phyloP scores from a whole-genome alignment of 352 stramenopile species.

The Pythium dissimile region DNA sequence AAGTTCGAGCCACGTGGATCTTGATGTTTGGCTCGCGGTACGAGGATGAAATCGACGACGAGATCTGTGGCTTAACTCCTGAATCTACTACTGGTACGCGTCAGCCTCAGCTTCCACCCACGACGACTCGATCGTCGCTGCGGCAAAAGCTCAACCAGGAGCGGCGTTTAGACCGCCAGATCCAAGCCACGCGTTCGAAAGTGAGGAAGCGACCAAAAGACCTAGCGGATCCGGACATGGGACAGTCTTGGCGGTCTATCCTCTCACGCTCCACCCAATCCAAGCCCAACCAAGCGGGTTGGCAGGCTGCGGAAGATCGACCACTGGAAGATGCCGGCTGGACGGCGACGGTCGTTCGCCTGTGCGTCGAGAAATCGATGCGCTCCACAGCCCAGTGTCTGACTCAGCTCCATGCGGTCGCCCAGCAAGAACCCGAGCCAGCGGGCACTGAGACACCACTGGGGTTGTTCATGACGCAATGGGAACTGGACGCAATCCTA shows the following conservation, averaged over 20 bases:
- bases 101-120: neutral
- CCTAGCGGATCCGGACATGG: neutral
- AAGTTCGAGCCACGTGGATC: conserved; percentile 40
- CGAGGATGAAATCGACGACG: conserved; percentile 29
- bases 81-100: no score
- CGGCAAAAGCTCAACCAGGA: conserved; percentile 37
- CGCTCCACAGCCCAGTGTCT: conserved; percentile 37
- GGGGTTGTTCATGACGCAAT: conserved; percentile 53
- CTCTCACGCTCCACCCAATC: neutral
- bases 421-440: conserved; percentile 14
- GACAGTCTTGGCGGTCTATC: neutral
- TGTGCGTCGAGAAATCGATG: conserved; percentile 54
- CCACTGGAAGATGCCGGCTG: conserved; percentile 40
- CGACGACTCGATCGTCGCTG: conserved; percentile 8
- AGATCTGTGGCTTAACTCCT: neutral
- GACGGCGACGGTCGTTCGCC: conserved; percentile 45
- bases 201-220: neutral
- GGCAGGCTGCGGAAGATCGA: conserved; percentile 4
- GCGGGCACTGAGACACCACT: conserved; percentile 1
- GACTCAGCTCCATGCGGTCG: conserved; percentile 34
- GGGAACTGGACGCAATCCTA: conserved; percentile 48
- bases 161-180: conserved; percentile 41
- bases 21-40: conserved; percentile 59
- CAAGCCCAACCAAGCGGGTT: neutral
- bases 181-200: conserved; percentile 12